A percentile compares a stretch with the other conserved stretches of the same genome.
Evolutionary conservation across 345 rosid genomes (phyloP).

Genomic region (Salix arbutifolia): DNA sequence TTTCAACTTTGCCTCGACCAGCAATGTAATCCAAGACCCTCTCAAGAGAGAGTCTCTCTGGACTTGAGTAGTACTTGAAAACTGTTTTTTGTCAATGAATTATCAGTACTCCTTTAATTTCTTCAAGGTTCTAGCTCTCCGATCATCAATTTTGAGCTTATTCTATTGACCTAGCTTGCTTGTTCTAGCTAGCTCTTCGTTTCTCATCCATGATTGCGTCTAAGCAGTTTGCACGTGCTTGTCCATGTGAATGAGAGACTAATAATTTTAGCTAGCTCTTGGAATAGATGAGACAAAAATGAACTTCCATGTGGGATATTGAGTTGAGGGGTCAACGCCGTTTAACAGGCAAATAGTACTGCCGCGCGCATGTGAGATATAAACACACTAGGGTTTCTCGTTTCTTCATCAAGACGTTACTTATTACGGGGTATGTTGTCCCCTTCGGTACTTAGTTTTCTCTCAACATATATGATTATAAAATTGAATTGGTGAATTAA

Average conservation of each 20-base stretch:
- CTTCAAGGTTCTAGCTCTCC: not conserved
- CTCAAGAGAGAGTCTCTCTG: slow-evolving; percentile 70
- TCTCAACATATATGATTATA: not conserved
- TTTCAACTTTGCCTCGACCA: slow-evolving; percentile 52
- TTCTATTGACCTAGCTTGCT: not conserved
- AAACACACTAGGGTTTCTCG: slow-evolving; percentile 16
- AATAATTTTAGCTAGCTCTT: not conserved
- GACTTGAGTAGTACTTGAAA: slow-evolving; percentile 30
- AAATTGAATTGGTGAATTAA: not conserved
- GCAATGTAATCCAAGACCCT: slow-evolving; percentile 60
- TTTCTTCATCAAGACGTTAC: slow-evolving; percentile 12
- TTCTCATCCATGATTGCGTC: not conserved
- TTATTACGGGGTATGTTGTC: not conserved
- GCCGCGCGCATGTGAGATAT: slow-evolving; percentile 34
- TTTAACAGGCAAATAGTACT: slow-evolving; percentile 11
- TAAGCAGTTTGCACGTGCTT: not conserved
- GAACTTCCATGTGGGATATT: not conserved
- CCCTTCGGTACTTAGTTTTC: not conserved
- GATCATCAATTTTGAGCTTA: not conserved
- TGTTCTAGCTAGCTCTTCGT: not conserved
- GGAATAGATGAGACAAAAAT: not conserved
- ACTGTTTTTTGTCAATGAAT: not conserved
- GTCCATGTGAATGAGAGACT: not conserved
- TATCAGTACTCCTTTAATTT: not conserved
- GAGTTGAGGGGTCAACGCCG: not conserved